These are phyloP conservation scores for Penicillium expansum DNA, from an alignment of 2,329 filamentous ascomycete genomes.

Conservation along the genomic window DNA sequence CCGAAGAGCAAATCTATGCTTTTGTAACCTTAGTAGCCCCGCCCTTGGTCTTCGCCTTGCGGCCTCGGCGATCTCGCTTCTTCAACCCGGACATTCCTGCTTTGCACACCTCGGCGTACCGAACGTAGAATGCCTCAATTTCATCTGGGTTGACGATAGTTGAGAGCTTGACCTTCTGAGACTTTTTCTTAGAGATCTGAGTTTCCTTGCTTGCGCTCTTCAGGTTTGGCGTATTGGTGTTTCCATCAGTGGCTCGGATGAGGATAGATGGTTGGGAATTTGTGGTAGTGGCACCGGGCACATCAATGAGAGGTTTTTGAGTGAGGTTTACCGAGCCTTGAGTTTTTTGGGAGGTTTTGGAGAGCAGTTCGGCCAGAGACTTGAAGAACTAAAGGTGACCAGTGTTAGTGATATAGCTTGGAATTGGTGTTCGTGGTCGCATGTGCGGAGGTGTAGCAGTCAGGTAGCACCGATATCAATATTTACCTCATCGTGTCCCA, in stretches of 20 bases:
- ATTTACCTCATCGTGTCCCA: slow-evolving; percentile 45
- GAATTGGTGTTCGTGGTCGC: slow-evolving; percentile 12
- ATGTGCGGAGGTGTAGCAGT: slow-evolving; percentile 3
- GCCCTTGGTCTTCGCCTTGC: slow-evolving; percentile 57
- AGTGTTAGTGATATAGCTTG: slow-evolving; percentile 13
- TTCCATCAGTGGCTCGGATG: slow-evolving; percentile 81
- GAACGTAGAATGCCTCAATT: slow-evolving; percentile 74
- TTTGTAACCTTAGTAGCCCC: slow-evolving; percentile 33
- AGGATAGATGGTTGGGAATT: slow-evolving; percentile 71
- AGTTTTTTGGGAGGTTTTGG: slow-evolving; percentile 38
- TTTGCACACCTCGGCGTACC: slow-evolving; percentile 91
- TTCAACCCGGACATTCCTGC: slow-evolving; percentile 83
- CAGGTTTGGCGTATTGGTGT: slow-evolving; percentile 49
- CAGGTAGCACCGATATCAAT: background rate
- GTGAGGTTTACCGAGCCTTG: slow-evolving; percentile 46
- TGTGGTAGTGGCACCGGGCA: slow-evolving; percentile 42
- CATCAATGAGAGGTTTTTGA: slow-evolving; percentile 40
- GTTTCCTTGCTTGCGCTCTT: slow-evolving; percentile 30
- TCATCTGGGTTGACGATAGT: slow-evolving; percentile 76
- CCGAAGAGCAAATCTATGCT: slow-evolving; percentile 21
- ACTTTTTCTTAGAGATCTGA: slow-evolving; percentile 41
- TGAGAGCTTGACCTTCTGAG: slow-evolving; percentile 71
- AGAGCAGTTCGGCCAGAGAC: slow-evolving; percentile 40
- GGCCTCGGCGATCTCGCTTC: slow-evolving; percentile 80
- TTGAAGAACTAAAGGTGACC: slow-evolving; percentile 41